Conservation (phyloP, 345 rosid genomes). For the Boechera stricta region DNA sequence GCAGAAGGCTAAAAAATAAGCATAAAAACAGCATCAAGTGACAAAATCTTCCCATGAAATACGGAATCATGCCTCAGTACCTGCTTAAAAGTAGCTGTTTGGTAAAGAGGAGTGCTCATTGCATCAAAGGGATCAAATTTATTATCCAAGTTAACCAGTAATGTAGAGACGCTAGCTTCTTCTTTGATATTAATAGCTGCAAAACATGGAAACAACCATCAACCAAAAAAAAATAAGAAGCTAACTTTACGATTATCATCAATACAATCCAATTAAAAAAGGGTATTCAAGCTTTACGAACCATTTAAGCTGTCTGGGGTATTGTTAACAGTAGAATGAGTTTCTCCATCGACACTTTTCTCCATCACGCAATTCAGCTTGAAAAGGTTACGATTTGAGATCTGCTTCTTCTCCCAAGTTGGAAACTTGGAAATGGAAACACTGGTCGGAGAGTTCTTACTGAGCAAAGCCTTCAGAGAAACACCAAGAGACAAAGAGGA, state of each 20-base stretch:
- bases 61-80: constrained; percentile 41
- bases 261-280: background rate
- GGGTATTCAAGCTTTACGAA: constrained; percentile 27
- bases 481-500: constrained; percentile 5
- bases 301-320: constrained; percentile 48
- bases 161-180: constrained; percentile 73
- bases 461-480: constrained; percentile 47
- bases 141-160: constrained; percentile 69
- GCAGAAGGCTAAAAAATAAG: constrained; percentile 72
- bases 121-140: constrained; percentile 86
- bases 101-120: constrained; percentile 88
- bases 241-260: background rate
- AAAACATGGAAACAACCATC: constrained; percentile 27
- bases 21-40: background rate
- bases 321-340: constrained; percentile 53
- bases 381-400: constrained; percentile 42
- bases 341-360: constrained; percentile 50
- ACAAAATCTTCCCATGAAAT: background rate
- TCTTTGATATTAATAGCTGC: constrained; percentile 57
- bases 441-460: constrained; percentile 31
- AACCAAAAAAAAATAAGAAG: background rate
- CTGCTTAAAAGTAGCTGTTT: constrained; percentile 94
- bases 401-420: constrained; percentile 43
- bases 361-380: constrained; percentile 55
- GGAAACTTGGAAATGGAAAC: constrained; percentile 43